Base-by-base conservation (phyloP, 1,284 basidiomycete species). In the Jaminaea rosea region DNA sequence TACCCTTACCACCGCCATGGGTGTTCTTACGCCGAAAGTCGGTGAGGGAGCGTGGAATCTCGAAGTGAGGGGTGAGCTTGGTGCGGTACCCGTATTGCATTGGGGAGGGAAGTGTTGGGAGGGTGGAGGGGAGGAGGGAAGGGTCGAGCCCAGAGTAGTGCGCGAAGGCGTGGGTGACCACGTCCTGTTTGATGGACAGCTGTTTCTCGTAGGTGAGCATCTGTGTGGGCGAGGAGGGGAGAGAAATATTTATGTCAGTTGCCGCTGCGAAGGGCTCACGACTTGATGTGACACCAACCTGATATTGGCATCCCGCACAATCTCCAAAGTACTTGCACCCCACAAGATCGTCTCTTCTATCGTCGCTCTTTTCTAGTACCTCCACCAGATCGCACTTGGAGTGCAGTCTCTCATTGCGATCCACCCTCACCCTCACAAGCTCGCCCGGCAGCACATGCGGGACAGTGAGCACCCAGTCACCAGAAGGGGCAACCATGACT, bases 61-160 rank as follows among this genome's bases (percentile, higher is more conserved):
- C 87, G 64, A 97, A 98, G 74, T 98, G 93, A 0, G 93, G 93
- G 0, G 93, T 97, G 44, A 98, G 84, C 77, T 98, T 98, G 0
- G 94, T 98, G 21, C 93, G 83, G 74, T 98, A 98, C 42, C 80
- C 82, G 75, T 93, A 96, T 60, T 93, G 84, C 46, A 86, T 77
- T 0, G 93, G 94, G 0, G 87, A 91, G 5, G 83, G 81, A 15
- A 93, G 84, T 0, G 93, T 97, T 0, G 83, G 76, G 46, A 82
- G 79, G 27, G 91, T 83, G 0, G 71, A 52, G 0, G 92, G 91
- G 1, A 96, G 76, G 1, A 78, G 73, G 0, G 78, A 69, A 1
- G 78, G 61, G 3, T 81, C 75, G 0, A 91, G 77, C n/a, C 78
- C 53, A 5, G 63, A 62, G 47, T 56, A 71, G 15, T 65, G 37